These are phyloP conservation scores for Amylostereum areolatum DNA, from an alignment of 1,284 basidiomycete species.

Conservation along the genomic window DNA sequence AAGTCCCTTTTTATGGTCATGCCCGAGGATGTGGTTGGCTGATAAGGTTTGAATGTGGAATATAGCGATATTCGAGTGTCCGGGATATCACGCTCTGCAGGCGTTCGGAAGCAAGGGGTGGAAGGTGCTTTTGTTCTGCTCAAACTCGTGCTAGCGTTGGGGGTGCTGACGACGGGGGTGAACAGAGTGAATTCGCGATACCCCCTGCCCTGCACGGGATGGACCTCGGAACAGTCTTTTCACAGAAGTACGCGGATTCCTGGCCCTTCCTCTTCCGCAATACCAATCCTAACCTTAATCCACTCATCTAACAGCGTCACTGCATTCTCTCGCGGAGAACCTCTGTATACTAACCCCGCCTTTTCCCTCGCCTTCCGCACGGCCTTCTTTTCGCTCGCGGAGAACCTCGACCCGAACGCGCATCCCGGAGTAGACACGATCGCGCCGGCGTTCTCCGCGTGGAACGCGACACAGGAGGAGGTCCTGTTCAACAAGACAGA, in stretches of 20 bases:
- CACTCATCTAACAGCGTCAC: constrained; percentile 4
- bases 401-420: constrained; percentile 29
- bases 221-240: constrained; percentile 23
- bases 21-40: neutral
- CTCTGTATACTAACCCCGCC: constrained; percentile 27
- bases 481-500: constrained; percentile 2
- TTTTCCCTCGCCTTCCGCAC: constrained; percentile 34
- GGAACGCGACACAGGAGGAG: constrained; percentile 10
- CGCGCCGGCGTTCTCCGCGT: constrained; percentile 7
- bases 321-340: no score
- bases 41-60: no score
- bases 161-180: no score
- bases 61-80: constrained; percentile 19
- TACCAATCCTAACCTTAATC: neutral
- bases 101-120: neutral
- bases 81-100: neutral
- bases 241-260: constrained; percentile 4
- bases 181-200: constrained; percentile 31
- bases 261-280: neutral
- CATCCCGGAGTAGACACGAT: constrained; percentile 23
- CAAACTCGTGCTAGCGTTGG: no score
- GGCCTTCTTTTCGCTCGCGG: constrained; percentile 31
- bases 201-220: constrained; percentile 28
- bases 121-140: neutral
- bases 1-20: constrained; percentile 6